phyloP scores from a whole-genome alignment of 208 protist species.

The Kentomonas sorsogonicus region DNA sequence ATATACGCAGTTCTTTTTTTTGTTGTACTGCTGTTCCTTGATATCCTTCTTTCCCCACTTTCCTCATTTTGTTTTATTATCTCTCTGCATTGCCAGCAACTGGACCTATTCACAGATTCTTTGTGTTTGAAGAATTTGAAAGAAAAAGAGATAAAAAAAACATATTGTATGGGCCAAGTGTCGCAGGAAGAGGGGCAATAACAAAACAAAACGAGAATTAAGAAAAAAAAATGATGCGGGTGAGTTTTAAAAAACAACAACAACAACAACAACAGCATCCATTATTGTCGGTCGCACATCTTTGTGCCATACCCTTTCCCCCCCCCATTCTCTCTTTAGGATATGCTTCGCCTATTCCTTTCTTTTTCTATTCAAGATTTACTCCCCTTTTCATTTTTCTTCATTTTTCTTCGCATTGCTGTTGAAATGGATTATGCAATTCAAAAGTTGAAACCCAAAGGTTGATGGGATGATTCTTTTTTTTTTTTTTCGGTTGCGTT shows the following conservation, averaged over 20 bases:
- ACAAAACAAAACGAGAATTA: too few species aligned
- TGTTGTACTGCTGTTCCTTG: not conserved
- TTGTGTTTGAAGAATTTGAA: not conserved
- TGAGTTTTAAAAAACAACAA: not conserved
- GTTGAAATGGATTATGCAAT: not conserved
- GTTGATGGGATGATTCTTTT: not conserved
- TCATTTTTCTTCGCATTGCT: not conserved
- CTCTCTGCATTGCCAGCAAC: not conserved
- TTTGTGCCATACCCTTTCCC: too few species aligned
- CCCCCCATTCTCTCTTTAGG: too few species aligned
- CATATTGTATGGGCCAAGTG: too few species aligned
- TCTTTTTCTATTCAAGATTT: constrained; percentile 7
- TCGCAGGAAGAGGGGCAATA: too few species aligned
- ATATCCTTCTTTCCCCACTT: not conserved
- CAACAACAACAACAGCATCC: not conserved
- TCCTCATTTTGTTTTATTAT: not conserved
- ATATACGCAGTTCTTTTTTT: constrained; percentile 3
- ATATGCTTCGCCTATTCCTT: too few species aligned
- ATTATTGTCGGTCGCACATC: too few species aligned
- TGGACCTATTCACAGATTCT: too few species aligned
- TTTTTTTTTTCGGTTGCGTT: not conserved
- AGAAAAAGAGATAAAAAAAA: not conserved
- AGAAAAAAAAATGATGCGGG: not conserved
- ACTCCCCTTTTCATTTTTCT: constrained; percentile 6
- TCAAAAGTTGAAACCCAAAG: not conserved